Evolutionary conservation across 768 basidiomycete genomes (phyloP).

Genomic region (Candolleomyces eurysporus): DNA sequence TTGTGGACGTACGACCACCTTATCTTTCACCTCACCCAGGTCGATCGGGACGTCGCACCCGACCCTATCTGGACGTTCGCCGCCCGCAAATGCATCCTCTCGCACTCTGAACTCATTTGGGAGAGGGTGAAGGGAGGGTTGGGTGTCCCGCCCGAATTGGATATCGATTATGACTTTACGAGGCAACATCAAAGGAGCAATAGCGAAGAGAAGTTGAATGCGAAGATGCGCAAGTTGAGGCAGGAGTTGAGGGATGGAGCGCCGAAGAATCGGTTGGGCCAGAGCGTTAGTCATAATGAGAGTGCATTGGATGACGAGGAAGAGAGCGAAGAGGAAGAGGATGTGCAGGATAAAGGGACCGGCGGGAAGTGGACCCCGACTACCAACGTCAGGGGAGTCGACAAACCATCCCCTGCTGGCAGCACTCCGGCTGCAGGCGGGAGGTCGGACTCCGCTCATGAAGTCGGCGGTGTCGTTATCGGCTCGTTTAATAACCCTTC

Average conservation of each 20-base stretch:
- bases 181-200: not conserved
- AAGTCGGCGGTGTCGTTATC: not conserved
- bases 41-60: slow-evolving; percentile 58
- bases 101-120: slow-evolving; percentile 86
- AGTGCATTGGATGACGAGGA: slow-evolving; percentile 1
- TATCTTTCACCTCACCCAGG: slow-evolving; percentile 60
- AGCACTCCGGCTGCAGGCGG: slow-evolving; percentile 1
- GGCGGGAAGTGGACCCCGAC: not conserved
- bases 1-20: slow-evolving; percentile 76
- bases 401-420: not conserved
- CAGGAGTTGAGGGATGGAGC: slow-evolving; percentile 2
- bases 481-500: not conserved
- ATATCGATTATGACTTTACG: slow-evolving; percentile 51
- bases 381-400: not conserved
- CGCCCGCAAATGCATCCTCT: slow-evolving; percentile 71
- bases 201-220: slow-evolving; percentile 5
- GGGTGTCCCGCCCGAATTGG: slow-evolving; percentile 83
- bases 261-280: not conserved
- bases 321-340: not conserved
- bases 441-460: not conserved
- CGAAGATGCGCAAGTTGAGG: slow-evolving; percentile 3
- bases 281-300: slow-evolving; percentile 6
- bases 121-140: slow-evolving; percentile 86
- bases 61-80: slow-evolving; percentile 75
- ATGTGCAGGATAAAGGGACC: not conserved